Conservation (phyloP, 2,329 filamentous ascomycete species). For the Alternaria arbusti region DNA sequence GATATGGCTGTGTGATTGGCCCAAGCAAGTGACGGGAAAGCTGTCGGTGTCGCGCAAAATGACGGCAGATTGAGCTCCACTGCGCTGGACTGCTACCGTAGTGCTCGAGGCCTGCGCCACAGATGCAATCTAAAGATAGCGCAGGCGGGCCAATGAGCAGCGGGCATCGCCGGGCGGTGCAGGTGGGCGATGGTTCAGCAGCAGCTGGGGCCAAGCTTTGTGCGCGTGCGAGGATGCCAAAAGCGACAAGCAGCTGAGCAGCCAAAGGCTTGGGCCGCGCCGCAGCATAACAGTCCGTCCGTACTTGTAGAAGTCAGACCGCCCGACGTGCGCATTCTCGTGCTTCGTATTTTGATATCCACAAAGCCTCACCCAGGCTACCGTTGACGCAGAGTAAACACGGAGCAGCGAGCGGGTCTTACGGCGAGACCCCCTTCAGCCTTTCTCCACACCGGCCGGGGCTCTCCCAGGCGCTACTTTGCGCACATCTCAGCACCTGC, state of each 20-base stretch:
- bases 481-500: conserved; percentile 5
- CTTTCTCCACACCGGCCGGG: conserved; percentile 21
- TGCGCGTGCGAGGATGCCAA: not conserved
- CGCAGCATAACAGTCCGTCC: not conserved
- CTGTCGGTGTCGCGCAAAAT: conserved; percentile 2
- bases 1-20: not conserved
- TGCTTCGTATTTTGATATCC: not conserved
- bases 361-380: not conserved
- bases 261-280: not conserved
- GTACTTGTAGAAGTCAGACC: not conserved
- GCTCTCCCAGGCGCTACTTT: conserved; percentile 15
- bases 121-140: not conserved
- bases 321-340: not conserved
- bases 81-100: not conserved
- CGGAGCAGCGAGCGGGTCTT: conserved; percentile 9
- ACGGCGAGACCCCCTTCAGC: conserved; percentile 15
- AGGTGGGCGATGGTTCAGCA: not conserved
- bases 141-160: not conserved
- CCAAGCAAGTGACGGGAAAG: not conserved
- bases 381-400: not conserved
- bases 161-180: not conserved
- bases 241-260: not conserved
- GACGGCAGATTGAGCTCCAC: conserved; percentile 14
- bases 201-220: not conserved
- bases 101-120: conserved; percentile 9